These are phyloP conservation scores for Pueraria montana DNA, from an alignment of 306 rosid genomes.

Conservation along the genomic window DNA sequence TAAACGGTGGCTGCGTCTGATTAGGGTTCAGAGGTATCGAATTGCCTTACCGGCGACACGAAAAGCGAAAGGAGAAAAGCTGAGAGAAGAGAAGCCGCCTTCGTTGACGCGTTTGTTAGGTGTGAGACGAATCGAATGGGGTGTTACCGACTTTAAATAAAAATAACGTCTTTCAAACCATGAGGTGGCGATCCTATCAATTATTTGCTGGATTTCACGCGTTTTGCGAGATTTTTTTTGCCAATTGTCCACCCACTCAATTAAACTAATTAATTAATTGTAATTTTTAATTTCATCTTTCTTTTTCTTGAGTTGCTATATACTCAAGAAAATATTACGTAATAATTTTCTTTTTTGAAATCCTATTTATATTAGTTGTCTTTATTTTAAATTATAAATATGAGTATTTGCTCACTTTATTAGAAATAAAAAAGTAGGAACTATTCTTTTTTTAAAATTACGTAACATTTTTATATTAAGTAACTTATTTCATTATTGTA, in stretches of 20 bases:
- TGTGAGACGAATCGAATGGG: background rate
- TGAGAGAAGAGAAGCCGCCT: conserved; percentile 34
- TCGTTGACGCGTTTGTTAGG: conserved; percentile 40
- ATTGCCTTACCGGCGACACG: conserved; percentile 74
- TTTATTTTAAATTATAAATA: too few species aligned
- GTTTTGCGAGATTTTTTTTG: background rate
- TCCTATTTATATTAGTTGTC: too few species aligned
- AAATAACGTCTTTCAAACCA: background rate
- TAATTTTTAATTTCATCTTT: too few species aligned
- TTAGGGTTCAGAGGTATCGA: conserved; percentile 63
- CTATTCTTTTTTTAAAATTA: too few species aligned
- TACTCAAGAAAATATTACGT: too few species aligned
- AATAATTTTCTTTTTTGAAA: too few species aligned
- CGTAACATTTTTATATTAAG: too few species aligned
- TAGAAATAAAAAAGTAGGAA: too few species aligned
- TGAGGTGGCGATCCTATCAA: background rate
- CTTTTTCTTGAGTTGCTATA: too few species aligned
- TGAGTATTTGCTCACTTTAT: too few species aligned
- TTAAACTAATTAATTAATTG: too few species aligned
- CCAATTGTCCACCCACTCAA: background rate
- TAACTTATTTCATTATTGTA: too few species aligned
- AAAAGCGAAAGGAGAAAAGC: conserved; percentile 27
- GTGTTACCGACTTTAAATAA: background rate
- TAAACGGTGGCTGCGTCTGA: conserved; percentile 54
- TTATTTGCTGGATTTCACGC: conserved; percentile 33